Evolutionary conservation across 345 rosid genomes (phyloP).

Genomic region (Clausena lansium): DNA sequence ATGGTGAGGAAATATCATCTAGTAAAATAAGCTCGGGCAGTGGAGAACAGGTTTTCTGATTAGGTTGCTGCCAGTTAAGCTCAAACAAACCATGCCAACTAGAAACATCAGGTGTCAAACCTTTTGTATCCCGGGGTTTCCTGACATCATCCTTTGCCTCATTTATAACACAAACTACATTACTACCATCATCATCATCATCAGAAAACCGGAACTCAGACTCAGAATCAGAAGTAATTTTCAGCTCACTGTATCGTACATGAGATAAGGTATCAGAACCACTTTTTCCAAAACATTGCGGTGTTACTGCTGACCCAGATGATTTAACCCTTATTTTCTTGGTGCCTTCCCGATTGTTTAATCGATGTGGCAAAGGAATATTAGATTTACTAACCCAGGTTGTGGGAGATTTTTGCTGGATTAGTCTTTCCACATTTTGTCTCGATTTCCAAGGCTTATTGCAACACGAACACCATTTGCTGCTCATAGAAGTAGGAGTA

Average conservation of each 20-base stretch:
- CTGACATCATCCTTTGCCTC: constrained; percentile 20
- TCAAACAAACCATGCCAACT: constrained; percentile 11
- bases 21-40: constrained; percentile 32
- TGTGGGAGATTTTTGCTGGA: constrained; percentile 30
- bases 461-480: constrained; percentile 62
- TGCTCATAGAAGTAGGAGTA: constrained; percentile 18
- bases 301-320: constrained; percentile 17
- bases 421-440: constrained; percentile 32
- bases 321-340: constrained; percentile 41
- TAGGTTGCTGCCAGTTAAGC: constrained; percentile 20
- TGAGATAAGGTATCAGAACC: constrained; percentile 46
- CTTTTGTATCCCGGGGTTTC: constrained; percentile 18
- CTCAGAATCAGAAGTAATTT: constrained; percentile 50
- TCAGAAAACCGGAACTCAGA: constrained; percentile 54
- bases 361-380: constrained; percentile 30
- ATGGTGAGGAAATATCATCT: constrained; percentile 31
- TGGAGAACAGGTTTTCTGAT: constrained; percentile 15
- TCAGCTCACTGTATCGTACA: constrained; percentile 51
- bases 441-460: constrained; percentile 48
- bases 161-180: constrained; percentile 16
- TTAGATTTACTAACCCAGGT: constrained; percentile 26
- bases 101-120: constrained; percentile 14
- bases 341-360: constrained; percentile 29
- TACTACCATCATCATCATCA: constrained; percentile 37
- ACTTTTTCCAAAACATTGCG: constrained; percentile 24